Evolutionary conservation across 2,329 filamentous ascomycete genomes (phyloP).

Genomic region (Colletotrichum australisinense): DNA sequence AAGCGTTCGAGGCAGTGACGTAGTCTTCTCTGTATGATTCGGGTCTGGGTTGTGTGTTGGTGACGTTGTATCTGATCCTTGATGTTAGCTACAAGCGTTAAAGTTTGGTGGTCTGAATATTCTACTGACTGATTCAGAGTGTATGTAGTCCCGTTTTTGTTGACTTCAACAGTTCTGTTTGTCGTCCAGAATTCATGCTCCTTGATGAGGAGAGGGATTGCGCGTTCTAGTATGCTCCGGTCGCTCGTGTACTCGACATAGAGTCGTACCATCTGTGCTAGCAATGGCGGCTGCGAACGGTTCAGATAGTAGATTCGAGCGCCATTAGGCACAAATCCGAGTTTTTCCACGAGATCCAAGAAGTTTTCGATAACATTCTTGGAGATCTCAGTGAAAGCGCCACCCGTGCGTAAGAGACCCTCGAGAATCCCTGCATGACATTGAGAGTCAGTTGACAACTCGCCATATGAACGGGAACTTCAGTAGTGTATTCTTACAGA

Average conservation of each 20-base stretch:
- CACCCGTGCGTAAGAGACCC: constrained; percentile 72
- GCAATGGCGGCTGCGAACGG: constrained; percentile 73
- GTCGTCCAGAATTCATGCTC: constrained; percentile 73
- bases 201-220: constrained; percentile 70
- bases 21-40: constrained; percentile 77
- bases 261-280: constrained; percentile 73
- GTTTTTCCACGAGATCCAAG: constrained; percentile 72
- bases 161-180: constrained; percentile 69
- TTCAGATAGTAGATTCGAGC: constrained; percentile 76
- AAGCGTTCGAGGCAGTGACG: constrained; percentile 71
- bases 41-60: constrained; percentile 74
- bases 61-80: constrained; percentile 62
- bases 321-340: constrained; percentile 76
- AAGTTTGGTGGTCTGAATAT: not conserved
- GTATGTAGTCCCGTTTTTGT: constrained; percentile 59
- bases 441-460: constrained; percentile 47
- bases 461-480: not conserved
- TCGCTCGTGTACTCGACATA: constrained; percentile 76
- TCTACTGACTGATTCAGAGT: constrained; percentile 63
- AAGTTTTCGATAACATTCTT: constrained; percentile 78
- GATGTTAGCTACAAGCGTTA: not conserved
- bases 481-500: constrained; percentile 40
- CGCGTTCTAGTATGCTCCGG: constrained; percentile 67
- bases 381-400: constrained; percentile 71
- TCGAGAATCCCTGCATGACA: constrained; percentile 63